A percentile compares a stretch with the other conserved stretches of the same genome.
phyloP scores from a whole-genome alignment of 2,329 filamentous ascomycete genomes.

The Akanthomyces muscarius region DNA sequence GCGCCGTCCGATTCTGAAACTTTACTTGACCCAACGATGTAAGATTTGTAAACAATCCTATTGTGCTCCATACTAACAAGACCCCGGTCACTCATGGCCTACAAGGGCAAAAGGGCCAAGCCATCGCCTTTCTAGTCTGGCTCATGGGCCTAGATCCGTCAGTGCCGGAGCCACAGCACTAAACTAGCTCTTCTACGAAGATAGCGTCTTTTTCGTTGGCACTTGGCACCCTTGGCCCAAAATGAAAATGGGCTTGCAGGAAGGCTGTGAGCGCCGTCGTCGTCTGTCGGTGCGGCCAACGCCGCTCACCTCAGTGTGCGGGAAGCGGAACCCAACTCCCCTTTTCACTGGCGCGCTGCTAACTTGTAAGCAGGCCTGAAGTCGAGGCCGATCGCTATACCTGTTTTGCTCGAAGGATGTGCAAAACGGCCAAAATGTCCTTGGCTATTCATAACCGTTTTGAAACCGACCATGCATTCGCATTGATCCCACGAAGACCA shows the following conservation, averaged over 20 bases:
- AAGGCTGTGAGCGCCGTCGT: background rate
- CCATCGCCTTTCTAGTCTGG: background rate
- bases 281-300: background rate
- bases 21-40: background rate
- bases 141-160: constrained; percentile 7
- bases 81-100: background rate
- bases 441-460: no score
- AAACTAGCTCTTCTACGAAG: background rate
- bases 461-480: background rate
- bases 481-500: background rate
- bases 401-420: background rate
- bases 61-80: background rate
- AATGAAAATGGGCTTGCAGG: background rate
- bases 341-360: background rate
- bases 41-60: constrained; percentile 10
- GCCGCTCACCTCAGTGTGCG: background rate
- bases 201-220: background rate
- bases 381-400: background rate
- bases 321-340: background rate
- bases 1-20: background rate
- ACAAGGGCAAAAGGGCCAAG: background rate
- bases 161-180: constrained; percentile 8
- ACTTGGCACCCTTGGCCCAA: background rate
- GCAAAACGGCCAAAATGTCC: background rate
- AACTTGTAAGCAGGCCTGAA: background rate